Evolutionary conservation across 768 basidiomycete genomes (phyloP).

Genomic region (Cystobasidium ongulense): DNA sequence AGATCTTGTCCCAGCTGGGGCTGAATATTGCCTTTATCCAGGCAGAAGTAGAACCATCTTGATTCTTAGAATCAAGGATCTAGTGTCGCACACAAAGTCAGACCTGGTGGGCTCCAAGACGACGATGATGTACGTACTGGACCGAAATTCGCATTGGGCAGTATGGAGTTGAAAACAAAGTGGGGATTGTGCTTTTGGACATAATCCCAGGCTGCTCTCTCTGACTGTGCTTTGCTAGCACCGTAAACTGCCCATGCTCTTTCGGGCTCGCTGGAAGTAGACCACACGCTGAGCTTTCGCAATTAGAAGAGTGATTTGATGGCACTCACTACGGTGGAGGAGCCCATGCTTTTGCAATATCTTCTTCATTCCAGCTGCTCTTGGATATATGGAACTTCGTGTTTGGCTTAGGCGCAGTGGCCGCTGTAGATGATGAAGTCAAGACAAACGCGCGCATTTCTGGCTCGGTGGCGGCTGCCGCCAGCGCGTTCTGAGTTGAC

Average conservation of each 20-base stretch:
- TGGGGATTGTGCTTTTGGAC: conserved; percentile 7
- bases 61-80: conserved; percentile 15
- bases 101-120: neutral
- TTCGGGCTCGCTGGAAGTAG: neutral
- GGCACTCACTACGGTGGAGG: conserved; percentile 22
- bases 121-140: neutral
- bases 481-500: neutral
- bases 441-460: neutral
- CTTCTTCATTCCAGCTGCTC: conserved; percentile 7
- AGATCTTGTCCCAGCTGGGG: neutral
- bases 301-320: neutral
- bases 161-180: conserved; percentile 11
- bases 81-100: neutral
- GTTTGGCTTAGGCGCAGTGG: conserved; percentile 7
- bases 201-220: conserved; percentile 10
- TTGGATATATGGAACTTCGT: conserved; percentile 10
- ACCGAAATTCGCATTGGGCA: conserved; percentile 30
- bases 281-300: neutral
- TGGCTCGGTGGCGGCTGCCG: conserved; percentile 9
- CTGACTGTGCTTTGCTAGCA: conserved; percentile 16
- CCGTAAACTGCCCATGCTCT: conserved; percentile 27
- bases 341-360: conserved; percentile 14
- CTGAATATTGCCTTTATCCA: conserved; percentile 2
- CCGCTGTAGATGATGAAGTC: conserved; percentile 28
- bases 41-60: conserved; percentile 16